Percentiles rank a stretch among this genome's conserved stretches.
Conservation (phyloP, 805 yeast species). For the Barnettozyma wickerhamii region DNA sequence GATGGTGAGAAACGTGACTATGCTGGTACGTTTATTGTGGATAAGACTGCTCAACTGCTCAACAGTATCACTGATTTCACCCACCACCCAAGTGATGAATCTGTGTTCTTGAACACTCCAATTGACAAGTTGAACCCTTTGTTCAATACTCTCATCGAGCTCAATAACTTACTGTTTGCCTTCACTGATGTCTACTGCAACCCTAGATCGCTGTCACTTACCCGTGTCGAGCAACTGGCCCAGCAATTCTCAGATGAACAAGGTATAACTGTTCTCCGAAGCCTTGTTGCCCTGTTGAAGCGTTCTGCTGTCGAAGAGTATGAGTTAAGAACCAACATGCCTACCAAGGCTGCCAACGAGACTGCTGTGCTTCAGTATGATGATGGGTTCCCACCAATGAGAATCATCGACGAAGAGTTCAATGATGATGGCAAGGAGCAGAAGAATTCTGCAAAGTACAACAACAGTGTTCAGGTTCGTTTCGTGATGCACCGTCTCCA, state of each 20-base stretch:
- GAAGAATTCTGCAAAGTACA: constrained; percentile 53
- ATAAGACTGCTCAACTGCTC: constrained; percentile 30
- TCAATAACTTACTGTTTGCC: constrained; percentile 43
- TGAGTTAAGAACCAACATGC: constrained; percentile 43
- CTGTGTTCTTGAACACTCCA: constrained; percentile 26
- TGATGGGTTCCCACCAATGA: constrained; percentile 35
- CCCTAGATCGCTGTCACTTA: constrained; percentile 44
- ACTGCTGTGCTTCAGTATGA: constrained; percentile 32
- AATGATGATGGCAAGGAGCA: constrained; percentile 32
- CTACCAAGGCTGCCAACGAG: constrained; percentile 40
- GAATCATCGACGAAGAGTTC: constrained; percentile 40
- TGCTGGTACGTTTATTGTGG: constrained; percentile 34
- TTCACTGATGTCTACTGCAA: constrained; percentile 55
- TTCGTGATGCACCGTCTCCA: constrained; percentile 47
- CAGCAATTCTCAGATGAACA: constrained; percentile 35
- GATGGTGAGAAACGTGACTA: constrained; percentile 52
- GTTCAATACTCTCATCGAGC: constrained; percentile 29
- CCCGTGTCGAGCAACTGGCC: constrained; percentile 30
- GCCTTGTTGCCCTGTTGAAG: constrained; percentile 43
- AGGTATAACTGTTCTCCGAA: constrained; percentile 38
- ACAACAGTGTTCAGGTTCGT: constrained; percentile 56
- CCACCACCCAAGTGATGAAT: constrained; percentile 15
- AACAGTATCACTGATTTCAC: constrained; percentile 26
- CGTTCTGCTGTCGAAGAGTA: constrained; percentile 57
- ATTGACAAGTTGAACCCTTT: constrained; percentile 17